Conservation (phyloP, 192 early-diverging fungal genomes). For the Umbelopsis sp. region DNA sequence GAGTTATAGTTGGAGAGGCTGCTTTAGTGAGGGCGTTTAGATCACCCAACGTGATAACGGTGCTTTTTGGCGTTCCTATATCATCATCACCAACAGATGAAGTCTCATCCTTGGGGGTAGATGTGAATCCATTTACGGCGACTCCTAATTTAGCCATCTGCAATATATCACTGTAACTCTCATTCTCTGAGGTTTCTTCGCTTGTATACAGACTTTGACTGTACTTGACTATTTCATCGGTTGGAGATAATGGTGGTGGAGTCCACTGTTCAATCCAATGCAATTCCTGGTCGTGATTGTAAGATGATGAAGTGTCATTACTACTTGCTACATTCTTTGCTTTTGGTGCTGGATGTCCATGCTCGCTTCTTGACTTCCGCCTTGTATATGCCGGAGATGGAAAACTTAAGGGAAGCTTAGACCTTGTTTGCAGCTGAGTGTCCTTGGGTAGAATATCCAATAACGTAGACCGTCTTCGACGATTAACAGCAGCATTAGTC, state of each 20-base stretch:
- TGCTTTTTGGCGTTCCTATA: background rate
- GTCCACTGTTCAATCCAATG: constrained; percentile 18
- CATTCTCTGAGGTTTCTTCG: background rate
- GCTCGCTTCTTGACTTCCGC: background rate
- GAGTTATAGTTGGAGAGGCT: too few relatives aligned
- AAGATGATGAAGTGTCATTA: too few relatives aligned
- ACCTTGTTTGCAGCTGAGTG: constrained; percentile 3
- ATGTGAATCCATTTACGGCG: background rate
- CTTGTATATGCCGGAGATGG: background rate
- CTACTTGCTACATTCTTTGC: too few relatives aligned
- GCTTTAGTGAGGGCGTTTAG: background rate
- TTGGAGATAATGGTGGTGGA: constrained; percentile 1
- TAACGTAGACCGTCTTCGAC: background rate
- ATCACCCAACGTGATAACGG: background rate
- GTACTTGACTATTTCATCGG: background rate
- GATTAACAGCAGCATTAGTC: background rate
- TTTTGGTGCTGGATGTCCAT: background rate
- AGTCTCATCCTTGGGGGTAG: background rate
- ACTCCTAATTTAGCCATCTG: background rate
- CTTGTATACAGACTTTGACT: background rate
- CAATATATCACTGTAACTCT: background rate
- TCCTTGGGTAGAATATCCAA: background rate
- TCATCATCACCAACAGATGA: background rate
- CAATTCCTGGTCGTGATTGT: background rate
- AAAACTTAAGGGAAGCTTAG: background rate